Percentiles rank a stretch among this genome's conserved stretches.
Evolutionary conservation across 495 filamentous ascomycete genomes (phyloP).

Genomic region (Aspergillus nanangensis): DNA sequence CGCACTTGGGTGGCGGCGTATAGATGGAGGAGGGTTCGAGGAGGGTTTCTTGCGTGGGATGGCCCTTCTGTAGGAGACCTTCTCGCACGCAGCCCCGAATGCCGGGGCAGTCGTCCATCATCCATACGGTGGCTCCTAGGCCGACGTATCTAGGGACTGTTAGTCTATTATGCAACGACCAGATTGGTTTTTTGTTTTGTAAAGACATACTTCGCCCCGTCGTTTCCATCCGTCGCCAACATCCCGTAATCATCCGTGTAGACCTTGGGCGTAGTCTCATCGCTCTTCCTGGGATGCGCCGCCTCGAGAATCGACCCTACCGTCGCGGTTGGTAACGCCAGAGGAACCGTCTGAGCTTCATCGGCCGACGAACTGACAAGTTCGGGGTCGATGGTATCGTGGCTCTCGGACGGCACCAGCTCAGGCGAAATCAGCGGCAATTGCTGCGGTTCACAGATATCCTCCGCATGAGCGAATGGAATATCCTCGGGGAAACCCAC

Average conservation of each 20-base stretch:
- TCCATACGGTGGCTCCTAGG: not conserved
- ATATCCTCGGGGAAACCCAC: not conserved
- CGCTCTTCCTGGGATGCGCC: not conserved
- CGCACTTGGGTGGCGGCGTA: not conserved
- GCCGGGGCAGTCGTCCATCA: not conserved
- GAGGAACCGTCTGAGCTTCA: not conserved
- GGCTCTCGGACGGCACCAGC: not conserved
- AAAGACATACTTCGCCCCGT: not conserved
- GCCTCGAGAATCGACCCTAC: not conserved
- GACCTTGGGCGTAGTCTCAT: not conserved
- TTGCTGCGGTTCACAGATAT: too few species aligned
- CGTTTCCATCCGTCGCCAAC: not conserved
- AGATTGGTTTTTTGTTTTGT: too few species aligned
- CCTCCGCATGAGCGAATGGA: not conserved
- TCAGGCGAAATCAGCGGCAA: not conserved
- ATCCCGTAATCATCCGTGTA: slow-evolving; percentile 1
- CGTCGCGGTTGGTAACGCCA: not conserved
- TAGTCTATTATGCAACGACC: not conserved
- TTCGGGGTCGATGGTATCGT: not conserved
- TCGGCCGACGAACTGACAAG: not conserved
- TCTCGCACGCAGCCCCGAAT: not conserved
- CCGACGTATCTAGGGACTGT: not conserved
- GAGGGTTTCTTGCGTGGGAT: not conserved
- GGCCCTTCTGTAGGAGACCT: not conserved
- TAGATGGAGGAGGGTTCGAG: not conserved